Percentiles rank a stretch among this genome's conserved stretches.
Conservation (phyloP, 164 flowering plant species). For the Piper longum region DNA sequence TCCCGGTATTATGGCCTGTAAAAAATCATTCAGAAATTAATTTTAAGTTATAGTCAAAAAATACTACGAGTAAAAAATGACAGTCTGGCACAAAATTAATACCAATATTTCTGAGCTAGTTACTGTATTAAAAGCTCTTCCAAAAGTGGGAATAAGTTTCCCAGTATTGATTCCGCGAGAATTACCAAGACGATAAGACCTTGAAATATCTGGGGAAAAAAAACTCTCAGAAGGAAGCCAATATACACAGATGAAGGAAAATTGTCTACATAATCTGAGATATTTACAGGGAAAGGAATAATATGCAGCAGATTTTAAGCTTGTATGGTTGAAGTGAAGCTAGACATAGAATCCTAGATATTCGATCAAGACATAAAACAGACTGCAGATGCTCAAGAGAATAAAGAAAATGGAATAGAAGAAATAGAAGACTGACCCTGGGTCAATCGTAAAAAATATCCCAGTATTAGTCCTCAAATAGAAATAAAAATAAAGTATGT, state of each 20-base stretch:
- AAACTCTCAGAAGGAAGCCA: background rate
- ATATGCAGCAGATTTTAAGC: background rate
- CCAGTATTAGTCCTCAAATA: no score
- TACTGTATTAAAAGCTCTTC: slow-evolving; percentile 3
- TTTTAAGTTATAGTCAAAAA: background rate
- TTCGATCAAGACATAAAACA: background rate
- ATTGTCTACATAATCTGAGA: background rate
- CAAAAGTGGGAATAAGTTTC: slow-evolving; percentile 4
- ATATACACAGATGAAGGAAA: background rate
- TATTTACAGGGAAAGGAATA: background rate
- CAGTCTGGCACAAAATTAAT: background rate
- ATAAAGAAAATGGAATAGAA: no score
- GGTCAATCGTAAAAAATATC: no score
- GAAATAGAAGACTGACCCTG: no score
- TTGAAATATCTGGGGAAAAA: slow-evolving; percentile 16
- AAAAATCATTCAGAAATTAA: slow-evolving; percentile 4
- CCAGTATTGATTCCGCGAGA: slow-evolving; percentile 12
- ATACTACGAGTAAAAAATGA: background rate
- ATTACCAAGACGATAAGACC: slow-evolving; percentile 11
- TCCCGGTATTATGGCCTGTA: slow-evolving; percentile 13
- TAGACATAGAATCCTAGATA: background rate
- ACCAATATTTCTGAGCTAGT: background rate
- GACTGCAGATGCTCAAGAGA: background rate
- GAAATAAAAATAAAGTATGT: no score
- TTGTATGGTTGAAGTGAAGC: background rate